Evolutionary conservation across 108 stramenopile species (phyloP), one percentile per base, ranked within the genome.

Genomic region (Cyclostephanos tholiformis): DNA sequence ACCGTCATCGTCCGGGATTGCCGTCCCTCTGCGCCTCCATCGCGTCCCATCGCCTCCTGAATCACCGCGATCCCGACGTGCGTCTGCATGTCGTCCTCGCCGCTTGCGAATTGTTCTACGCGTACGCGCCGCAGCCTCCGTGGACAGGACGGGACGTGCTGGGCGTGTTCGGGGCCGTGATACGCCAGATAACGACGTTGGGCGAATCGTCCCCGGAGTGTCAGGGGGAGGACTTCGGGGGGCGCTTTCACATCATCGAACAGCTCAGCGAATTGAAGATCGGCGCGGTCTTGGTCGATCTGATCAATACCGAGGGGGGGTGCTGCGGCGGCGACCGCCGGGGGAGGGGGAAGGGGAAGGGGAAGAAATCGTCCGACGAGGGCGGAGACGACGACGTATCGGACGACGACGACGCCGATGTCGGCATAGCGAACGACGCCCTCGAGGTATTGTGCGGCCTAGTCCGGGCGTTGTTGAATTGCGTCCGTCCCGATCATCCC

Each of bases 111-210:
- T 58, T 95, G 38, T 90, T 95, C 67, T 76, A 86, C 63, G 36
- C 91, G n/a, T 93, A 90, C 74, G 95, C 92, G 6, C 95, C 95
- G 7, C 83, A 89, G 11, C 87, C 89, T 13, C 95, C 94, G 19
- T 95, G 87, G 86, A 80, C 82, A 53, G 77, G 86, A 12, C 36
- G 62, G 19, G 88, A 93, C 69, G 86, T 88, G 11, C 41, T 92
- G 16, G 64, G 73, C 4, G 82, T 95, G 13, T 95, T 93, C 57
- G 61, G 73, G 23, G 89, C 90, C 62, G 85, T 89, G 41, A 83
- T 91, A 23, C 87, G 85, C 8, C 92, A 93, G 65, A 87, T 67
- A 79, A 14, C 13, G 10, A 22, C 3, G 61, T 0, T 43, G 39
- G 22, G 23, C 12, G 49, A 25, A 14, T 13, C 20, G 41, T 7